Percentiles rank a stretch among this genome's conserved stretches.
These are phyloP conservation scores for Trebouxia sp. DNA, from an alignment of 139 green algal species.

Conservation along the genomic window DNA sequence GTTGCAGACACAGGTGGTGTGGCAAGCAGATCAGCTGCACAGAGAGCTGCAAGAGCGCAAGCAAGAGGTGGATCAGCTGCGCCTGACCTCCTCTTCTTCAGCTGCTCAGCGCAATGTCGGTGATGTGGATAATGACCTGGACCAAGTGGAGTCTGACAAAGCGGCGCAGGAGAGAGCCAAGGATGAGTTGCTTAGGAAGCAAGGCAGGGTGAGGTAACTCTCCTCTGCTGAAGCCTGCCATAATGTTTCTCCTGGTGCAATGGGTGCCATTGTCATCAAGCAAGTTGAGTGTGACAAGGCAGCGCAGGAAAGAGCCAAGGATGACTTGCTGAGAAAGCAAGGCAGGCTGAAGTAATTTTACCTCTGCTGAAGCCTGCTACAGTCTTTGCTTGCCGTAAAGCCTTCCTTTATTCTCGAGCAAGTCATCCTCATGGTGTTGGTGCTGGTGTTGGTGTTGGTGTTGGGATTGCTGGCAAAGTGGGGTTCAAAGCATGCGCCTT, in stretches of 20 bases:
- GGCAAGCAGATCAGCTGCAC: slow-evolving; percentile 21
- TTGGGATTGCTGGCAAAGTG: not conserved
- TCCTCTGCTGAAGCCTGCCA: too few species aligned
- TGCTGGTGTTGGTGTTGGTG: not conserved
- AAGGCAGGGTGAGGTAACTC: slow-evolving; percentile 35
- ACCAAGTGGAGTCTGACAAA: slow-evolving; percentile 41
- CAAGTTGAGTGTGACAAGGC: too few species aligned
- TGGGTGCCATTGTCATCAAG: too few species aligned
- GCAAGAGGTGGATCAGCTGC: slow-evolving; percentile 28
- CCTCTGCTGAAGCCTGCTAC: too few species aligned
- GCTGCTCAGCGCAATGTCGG: slow-evolving; percentile 26
- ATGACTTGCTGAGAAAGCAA: too few species aligned
- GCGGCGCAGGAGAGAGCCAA: slow-evolving; percentile 36
- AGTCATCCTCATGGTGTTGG: not conserved
- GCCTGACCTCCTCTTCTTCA: not conserved
- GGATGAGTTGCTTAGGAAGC: slow-evolving; percentile 44
- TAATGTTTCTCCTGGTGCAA: too few species aligned
- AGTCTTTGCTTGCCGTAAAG: too few species aligned
- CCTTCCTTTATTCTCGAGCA: too few species aligned
- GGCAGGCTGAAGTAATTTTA: too few species aligned
- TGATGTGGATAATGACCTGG: slow-evolving; percentile 55
- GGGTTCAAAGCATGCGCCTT: not conserved
- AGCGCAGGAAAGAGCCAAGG: too few species aligned
- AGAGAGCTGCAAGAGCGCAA: slow-evolving; percentile 16
- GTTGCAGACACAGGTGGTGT: slow-evolving; percentile 34